Base-by-base conservation (phyloP, 2,329 filamentous ascomycete genomes). In the Fusarium denticulatum region DNA sequence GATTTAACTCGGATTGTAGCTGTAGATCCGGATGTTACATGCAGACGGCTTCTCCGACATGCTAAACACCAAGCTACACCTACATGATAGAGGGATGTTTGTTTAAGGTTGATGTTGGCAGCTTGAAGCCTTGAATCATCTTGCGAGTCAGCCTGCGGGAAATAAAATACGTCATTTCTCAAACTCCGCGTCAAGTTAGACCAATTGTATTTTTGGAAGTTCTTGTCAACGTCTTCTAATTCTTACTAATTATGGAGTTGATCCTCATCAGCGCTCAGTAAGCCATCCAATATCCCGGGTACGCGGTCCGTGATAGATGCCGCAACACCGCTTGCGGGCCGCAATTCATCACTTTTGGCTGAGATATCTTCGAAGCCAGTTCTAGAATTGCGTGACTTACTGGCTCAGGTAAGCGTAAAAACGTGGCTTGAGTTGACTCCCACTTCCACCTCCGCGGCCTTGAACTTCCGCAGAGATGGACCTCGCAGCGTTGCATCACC, bases 1-100 rank as follows among this genome's bases (percentile, higher is more conserved):
- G 37, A 40, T 34, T 42, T n/a, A 60, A 42, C 46, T 26, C 47
- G 46, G 58, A 42, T 37, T 60, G 24, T 32, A 42, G 47, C 22
- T 40, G 36, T 26, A 40, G 26, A 39, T 55, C 34, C 47, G 36
- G 47, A 55, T 55, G 40, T 63, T 58, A 72, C 64, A 70, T 67
- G 69, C 72, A 71, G 72, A 47, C 72, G 72, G 72, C 60, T 57
- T 64, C 61, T 61, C 62, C 72, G 59, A 34, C 32, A 45, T 53
- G 37, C 24, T 36, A 26, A 63, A 45, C 36, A 53, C 22, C 36
- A 49, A 67, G 34, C 18, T 28, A 52, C 24, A 32, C 14, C 20
- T n/a, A 47, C 30, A 4, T 12, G 3, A 3, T 46, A 28, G n/a
- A 40, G 28, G 45, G n/a, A 40, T 34, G 45, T 28, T 40, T 34